Conservation (phyloP, 148 eudicot genomes). For the Rhododendron simsii region DNA sequence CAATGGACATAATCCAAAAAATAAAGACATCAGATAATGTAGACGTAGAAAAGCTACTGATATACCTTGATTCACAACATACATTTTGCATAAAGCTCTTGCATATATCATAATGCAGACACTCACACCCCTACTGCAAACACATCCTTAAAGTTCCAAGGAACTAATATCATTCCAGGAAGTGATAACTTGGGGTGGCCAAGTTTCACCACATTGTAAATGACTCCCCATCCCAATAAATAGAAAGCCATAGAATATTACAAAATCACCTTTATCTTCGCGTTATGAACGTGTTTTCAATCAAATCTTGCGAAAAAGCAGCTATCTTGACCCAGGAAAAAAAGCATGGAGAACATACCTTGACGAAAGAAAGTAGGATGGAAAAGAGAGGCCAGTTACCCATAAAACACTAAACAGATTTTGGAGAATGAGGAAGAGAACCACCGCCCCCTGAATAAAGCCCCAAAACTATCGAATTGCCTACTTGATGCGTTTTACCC, state of each 20-base stretch:
- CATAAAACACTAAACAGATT: not conserved
- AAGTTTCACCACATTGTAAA: not conserved
- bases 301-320: not conserved
- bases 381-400: not conserved
- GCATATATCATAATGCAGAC: not conserved
- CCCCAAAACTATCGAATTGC: not conserved
- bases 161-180: not conserved
- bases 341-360: not conserved
- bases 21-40: not conserved
- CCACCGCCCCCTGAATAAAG: not conserved
- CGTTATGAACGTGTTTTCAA: not conserved
- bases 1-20: not conserved
- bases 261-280: not conserved
- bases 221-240: not conserved
- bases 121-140: not conserved
- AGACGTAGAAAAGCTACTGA: not conserved
- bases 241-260: not conserved
- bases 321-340: not conserved
- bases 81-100: not conserved
- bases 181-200: not conserved
- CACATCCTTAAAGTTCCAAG: not conserved
- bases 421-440: not conserved
- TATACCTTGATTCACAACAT: not conserved
- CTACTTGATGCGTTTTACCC: not conserved
- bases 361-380: not conserved